Percentiles rank a stretch among this genome's conserved stretches.
Conservation (phyloP, 2,329 filamentous ascomycete genomes). For the Didymella glomerata region DNA sequence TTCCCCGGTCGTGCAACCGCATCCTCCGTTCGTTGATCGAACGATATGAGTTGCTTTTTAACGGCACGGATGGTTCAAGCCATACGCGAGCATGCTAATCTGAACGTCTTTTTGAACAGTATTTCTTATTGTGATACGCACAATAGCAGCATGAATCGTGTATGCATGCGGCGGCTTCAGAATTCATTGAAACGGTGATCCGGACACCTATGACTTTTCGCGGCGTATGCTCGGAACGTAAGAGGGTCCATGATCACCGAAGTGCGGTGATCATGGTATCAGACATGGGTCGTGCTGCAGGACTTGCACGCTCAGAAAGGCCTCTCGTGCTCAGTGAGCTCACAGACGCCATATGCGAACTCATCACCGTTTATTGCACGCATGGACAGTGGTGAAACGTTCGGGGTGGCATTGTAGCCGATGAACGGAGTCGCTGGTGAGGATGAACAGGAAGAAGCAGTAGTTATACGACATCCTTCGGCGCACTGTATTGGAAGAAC, state of each 20-base stretch:
- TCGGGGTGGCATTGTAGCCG: not conserved
- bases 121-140: conserved; percentile 22
- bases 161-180: conserved; percentile 6
- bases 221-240: not conserved
- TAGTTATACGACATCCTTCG: conserved; percentile 13
- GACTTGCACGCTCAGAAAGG: not conserved
- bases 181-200: conserved; percentile 13
- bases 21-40: conserved; percentile 20
- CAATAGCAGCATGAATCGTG: conserved; percentile 15
- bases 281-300: not conserved
- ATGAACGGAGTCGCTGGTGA: not conserved
- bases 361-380: conserved; percentile 1
- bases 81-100: conserved; percentile 21
- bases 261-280: not conserved
- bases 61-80: conserved; percentile 18
- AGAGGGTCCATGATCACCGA: not conserved
- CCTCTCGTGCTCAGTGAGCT: not conserved
- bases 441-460: conserved; percentile 1
- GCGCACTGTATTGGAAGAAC: conserved; percentile 5
- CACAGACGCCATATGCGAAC: conserved; percentile 6
- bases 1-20: conserved; percentile 24
- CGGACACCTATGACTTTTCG: conserved; percentile 2
- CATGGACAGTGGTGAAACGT: conserved; percentile 1
- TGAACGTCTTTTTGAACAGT: conserved; percentile 18
- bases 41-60: conserved; percentile 23